phyloP scores from a whole-genome alignment of 2,329 filamentous ascomycete genomes.

The Pyrenophora seminiperda region DNA sequence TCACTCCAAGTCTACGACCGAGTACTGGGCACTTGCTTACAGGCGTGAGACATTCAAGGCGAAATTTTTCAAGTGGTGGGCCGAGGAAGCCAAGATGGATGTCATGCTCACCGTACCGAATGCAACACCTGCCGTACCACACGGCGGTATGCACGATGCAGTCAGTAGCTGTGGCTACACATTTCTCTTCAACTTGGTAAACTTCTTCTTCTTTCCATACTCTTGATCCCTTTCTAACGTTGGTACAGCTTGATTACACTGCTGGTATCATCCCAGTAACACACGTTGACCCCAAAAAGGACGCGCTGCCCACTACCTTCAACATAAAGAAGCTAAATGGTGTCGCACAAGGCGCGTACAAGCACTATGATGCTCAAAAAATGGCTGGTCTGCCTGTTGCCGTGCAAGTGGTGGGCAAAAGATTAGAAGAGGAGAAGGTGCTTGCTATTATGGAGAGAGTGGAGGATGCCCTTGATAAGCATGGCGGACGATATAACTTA shows the following conservation, averaged over 20 bases:
- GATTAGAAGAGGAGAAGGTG: slow-evolving; percentile 87
- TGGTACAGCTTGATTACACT: slow-evolving; percentile 76
- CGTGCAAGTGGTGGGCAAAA: slow-evolving; percentile 79
- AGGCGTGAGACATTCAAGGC: slow-evolving; percentile 78
- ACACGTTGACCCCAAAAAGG: slow-evolving; percentile 73
- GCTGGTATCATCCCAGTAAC: slow-evolving; percentile 83
- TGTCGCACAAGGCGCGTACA: slow-evolving; percentile 81
- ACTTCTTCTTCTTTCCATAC: slow-evolving; percentile 33
- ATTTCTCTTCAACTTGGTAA: slow-evolving; percentile 85
- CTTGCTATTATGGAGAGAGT: slow-evolving; percentile 78
- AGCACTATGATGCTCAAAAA: slow-evolving; percentile 76
- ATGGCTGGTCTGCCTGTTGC: slow-evolving; percentile 91
- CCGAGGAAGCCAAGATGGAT: slow-evolving; percentile 68
- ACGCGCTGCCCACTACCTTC: slow-evolving; percentile 68
- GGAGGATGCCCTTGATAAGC: slow-evolving; percentile 70
- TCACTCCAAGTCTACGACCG: slow-evolving; percentile 72
- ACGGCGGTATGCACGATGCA: slow-evolving; percentile 83
- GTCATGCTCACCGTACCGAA: slow-evolving; percentile 85
- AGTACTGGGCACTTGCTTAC: slow-evolving; percentile 82
- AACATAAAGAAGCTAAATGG: slow-evolving; percentile 71
- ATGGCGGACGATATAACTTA: slow-evolving; percentile 57
- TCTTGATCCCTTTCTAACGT: slow-evolving; percentile 8
- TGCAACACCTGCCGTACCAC: slow-evolving; percentile 85
- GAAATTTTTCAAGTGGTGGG: slow-evolving; percentile 86
- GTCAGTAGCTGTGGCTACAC: slow-evolving; percentile 90